Percentiles rank a stretch among this genome's conserved stretches.
These are phyloP conservation scores for Globisporangium ultimum DNA, from an alignment of 352 stramenopile genomes.

Conservation along the genomic window DNA sequence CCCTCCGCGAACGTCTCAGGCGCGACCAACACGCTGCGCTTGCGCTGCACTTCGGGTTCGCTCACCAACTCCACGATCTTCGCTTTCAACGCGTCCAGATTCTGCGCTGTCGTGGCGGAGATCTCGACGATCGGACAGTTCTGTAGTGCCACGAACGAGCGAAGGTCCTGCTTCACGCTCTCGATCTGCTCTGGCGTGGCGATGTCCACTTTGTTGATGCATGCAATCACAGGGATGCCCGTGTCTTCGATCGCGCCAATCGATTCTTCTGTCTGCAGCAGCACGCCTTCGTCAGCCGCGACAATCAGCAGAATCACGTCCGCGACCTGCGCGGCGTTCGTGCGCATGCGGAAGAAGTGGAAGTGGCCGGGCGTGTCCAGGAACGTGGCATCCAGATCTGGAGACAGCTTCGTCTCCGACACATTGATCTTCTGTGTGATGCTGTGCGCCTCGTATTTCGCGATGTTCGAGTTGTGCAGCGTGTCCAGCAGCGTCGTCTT, in stretches of 20 bases:
- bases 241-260: slow-evolving; percentile 87
- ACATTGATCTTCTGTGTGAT: slow-evolving; percentile 99
- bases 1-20: slow-evolving; percentile 40
- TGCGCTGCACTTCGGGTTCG: slow-evolving; percentile 22
- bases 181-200: slow-evolving; percentile 32
- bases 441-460: slow-evolving; percentile 92
- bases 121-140: slow-evolving; percentile 68
- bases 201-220: slow-evolving; percentile 89
- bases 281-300: slow-evolving; percentile 97
- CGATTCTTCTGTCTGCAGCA: slow-evolving; percentile 97
- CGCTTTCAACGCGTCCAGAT: slow-evolving; percentile 50
- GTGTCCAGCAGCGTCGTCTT: slow-evolving; percentile 99
- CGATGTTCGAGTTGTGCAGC: slow-evolving; percentile 89
- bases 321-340: slow-evolving; percentile 95
- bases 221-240: slow-evolving; percentile 68
- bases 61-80: slow-evolving; percentile 37
- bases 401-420: slow-evolving; percentile 90
- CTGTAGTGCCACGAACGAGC: slow-evolving; percentile 81
- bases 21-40: slow-evolving; percentile 37
- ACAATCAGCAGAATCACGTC: slow-evolving; percentile 97
- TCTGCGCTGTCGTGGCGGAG: slow-evolving; percentile 58
- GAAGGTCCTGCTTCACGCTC: slow-evolving; percentile 50
- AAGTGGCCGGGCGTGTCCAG: slow-evolving; percentile 99
- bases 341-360: slow-evolving; percentile 99
- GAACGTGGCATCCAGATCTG: slow-evolving; percentile 88